phyloP scores from a whole-genome alignment of 805 yeast species.

The Tetrapisispora pingtungensis region DNA sequence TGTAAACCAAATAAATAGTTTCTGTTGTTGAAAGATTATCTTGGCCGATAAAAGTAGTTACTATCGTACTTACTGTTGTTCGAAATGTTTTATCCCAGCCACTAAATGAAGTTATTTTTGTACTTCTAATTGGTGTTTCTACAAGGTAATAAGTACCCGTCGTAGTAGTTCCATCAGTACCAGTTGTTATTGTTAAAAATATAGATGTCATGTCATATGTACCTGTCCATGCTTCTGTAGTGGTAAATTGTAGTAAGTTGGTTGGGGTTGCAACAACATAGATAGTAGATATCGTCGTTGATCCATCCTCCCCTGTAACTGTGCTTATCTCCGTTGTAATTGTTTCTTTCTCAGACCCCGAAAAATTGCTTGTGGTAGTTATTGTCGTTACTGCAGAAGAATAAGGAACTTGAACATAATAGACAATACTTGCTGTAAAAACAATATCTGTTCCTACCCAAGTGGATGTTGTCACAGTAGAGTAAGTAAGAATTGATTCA shows the following conservation, averaged over 20 bases:
- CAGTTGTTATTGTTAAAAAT: neutral
- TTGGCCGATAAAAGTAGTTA: neutral
- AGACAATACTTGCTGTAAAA: neutral
- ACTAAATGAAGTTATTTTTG: neutral
- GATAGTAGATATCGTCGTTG: neutral
- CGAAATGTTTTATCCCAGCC: neutral
- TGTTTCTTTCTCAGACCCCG: neutral
- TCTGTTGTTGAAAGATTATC: neutral
- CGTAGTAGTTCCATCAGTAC: neutral
- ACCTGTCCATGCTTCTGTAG: neutral
- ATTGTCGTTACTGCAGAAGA: neutral
- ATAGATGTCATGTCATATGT: neutral
- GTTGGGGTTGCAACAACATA: conserved; percentile 1
- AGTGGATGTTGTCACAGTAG: neutral
- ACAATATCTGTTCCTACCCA: neutral
- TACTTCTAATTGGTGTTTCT: neutral
- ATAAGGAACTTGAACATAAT: conserved; percentile 1
- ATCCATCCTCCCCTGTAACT: neutral
- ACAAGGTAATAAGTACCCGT: neutral
- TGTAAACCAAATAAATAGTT: neutral
- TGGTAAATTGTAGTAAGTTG: neutral
- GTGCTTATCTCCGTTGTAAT: neutral
- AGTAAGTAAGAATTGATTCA: neutral
- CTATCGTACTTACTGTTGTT: neutral
- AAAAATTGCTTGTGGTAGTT: neutral